Percentiles rank a stretch among this genome's conserved stretches.
Evolutionary conservation across 2,329 filamentous ascomycete species (phyloP).

Genomic region (Verticillium nonalfalfae): DNA sequence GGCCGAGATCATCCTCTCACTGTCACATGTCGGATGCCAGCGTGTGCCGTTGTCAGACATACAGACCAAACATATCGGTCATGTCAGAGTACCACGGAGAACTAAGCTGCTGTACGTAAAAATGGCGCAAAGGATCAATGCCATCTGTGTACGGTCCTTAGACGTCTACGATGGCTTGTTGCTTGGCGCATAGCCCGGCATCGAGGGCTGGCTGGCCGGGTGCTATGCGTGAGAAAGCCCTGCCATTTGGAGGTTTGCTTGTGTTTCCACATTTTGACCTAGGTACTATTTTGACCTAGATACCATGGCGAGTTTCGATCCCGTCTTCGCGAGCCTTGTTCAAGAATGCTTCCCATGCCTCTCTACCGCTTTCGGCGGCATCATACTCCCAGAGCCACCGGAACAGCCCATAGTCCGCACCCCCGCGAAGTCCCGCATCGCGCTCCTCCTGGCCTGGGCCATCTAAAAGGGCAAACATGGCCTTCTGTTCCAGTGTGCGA

Average conservation of each 20-base stretch:
- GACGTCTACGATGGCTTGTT: no score
- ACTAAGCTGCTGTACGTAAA: no score
- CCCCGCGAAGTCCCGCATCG: neutral
- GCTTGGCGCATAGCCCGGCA: no score
- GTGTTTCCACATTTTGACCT: neutral
- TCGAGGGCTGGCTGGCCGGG: no score
- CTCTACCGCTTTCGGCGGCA: neutral
- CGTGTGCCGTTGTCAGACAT: neutral
- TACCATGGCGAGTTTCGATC: neutral
- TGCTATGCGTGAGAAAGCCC: no score
- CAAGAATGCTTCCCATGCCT: neutral
- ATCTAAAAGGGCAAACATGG: neutral
- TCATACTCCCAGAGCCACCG: neutral
- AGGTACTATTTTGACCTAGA: neutral
- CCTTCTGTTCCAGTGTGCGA: neutral
- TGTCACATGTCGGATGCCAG: neutral
- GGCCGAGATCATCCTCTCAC: neutral
- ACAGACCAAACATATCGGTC: no score
- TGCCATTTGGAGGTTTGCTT: no score
- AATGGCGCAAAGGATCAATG: no score
- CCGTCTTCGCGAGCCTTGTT: neutral
- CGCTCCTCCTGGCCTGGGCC: neutral
- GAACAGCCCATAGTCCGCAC: neutral
- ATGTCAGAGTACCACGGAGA: no score
- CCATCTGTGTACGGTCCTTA: no score